Conservation (phyloP, 1,284 basidiomycete genomes). For the Neotropicomus parvogracilis region DNA sequence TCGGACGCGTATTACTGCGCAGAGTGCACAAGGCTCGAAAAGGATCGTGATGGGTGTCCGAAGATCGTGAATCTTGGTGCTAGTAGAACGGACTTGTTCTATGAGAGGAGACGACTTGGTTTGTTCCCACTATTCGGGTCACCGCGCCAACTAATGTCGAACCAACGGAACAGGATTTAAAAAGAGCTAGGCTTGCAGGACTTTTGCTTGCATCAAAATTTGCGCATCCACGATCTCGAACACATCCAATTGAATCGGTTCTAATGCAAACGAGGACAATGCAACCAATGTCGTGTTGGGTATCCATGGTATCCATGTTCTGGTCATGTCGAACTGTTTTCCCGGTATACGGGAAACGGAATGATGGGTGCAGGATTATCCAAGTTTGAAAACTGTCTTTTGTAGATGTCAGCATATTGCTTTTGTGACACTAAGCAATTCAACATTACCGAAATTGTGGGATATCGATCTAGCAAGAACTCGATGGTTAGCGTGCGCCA, state of each 20-base stretch:
- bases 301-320: constrained; percentile 5
- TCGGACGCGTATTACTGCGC: constrained; percentile 98
- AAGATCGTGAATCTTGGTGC: constrained; percentile 97
- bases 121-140: constrained; percentile 3
- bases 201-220: neutral
- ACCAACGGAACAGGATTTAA: constrained; percentile 59
- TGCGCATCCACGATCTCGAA: neutral
- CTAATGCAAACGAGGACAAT: constrained; percentile 4
- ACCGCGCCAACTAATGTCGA: constrained; percentile 5
- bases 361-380: constrained; percentile 62
- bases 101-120: constrained; percentile 72
- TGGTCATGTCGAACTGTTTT: constrained; percentile 12
- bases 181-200: constrained; percentile 52
- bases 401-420: constrained; percentile 12
- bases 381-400: constrained; percentile 55
- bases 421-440: neutral
- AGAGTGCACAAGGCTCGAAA: constrained; percentile 94
- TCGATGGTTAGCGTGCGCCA: constrained; percentile 3
- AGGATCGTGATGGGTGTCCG: constrained; percentile 97
- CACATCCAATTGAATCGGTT: neutral
- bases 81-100: constrained; percentile 85
- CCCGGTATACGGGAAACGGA: constrained; percentile 53
- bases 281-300: neutral
- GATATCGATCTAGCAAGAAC: constrained; percentile 52
- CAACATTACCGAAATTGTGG: constrained; percentile 48